A percentile compares a stretch with the other conserved stretches of the same genome.
These are phyloP conservation scores for Psidium friedrichsthalianum DNA, from an alignment of 345 rosid species.

Conservation along the genomic window DNA sequence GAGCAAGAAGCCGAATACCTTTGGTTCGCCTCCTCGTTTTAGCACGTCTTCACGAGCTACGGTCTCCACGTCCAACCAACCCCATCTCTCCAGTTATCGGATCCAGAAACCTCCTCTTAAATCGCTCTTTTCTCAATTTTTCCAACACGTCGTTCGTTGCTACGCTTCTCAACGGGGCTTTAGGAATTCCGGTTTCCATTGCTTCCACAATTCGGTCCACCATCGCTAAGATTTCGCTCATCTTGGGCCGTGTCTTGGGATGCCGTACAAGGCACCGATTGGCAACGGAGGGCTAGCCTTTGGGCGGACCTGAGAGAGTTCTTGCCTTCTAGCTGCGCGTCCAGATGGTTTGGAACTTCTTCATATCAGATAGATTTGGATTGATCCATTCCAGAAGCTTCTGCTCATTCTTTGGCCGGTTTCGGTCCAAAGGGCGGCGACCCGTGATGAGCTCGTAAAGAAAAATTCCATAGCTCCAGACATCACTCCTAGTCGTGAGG, in stretches of 20 bases:
- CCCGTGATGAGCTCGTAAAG: slow-evolving; percentile 90
- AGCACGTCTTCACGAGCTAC: slow-evolving; percentile 18
- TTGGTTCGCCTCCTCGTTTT: neutral
- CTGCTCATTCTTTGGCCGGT: slow-evolving; percentile 76
- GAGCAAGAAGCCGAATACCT: neutral
- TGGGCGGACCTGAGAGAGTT: slow-evolving; percentile 48
- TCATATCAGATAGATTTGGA: slow-evolving; percentile 59
- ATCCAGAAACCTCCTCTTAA: slow-evolving; percentile 35
- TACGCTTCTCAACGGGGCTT: slow-evolving; percentile 18
- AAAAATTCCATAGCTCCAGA: slow-evolving; percentile 89
- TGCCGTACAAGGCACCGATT: slow-evolving; percentile 63
- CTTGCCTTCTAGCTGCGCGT: slow-evolving; percentile 89
- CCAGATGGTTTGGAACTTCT: slow-evolving; percentile 66
- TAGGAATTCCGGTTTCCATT: slow-evolving; percentile 23
- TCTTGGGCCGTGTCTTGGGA: slow-evolving; percentile 59
- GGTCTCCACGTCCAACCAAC: slow-evolving; percentile 39
- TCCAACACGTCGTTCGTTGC: slow-evolving; percentile 19
- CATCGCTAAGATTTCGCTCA: slow-evolving; percentile 73
- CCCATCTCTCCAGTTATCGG: slow-evolving; percentile 28
- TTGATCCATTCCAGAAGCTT: slow-evolving; percentile 91
- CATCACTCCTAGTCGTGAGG: slow-evolving; percentile 73
- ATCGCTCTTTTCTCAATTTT: slow-evolving; percentile 28
- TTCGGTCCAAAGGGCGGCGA: slow-evolving; percentile 69
- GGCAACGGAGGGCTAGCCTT: slow-evolving; percentile 70
- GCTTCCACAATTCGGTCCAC: slow-evolving; percentile 40